Evolutionary conservation across 345 rosid genomes (phyloP), one percentile per base, ranked within the genome.

Genomic region (Rhodamnia argentea): DNA sequence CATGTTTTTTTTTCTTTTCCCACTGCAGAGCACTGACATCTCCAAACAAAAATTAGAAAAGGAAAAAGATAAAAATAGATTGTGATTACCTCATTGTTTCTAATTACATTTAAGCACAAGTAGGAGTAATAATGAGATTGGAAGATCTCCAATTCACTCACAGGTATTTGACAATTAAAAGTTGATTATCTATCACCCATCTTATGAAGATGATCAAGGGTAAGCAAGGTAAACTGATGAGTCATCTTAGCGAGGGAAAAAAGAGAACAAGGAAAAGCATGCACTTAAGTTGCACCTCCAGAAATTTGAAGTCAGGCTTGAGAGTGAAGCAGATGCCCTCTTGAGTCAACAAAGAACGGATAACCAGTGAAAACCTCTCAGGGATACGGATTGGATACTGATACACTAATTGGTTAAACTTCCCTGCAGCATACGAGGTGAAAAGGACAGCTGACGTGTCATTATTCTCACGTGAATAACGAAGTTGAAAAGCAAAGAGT

Each of bases 311-410:
- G 88, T 96, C 98, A 84, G 96, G 99, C 92, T 96, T 84, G 91
- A 97, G 88, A n/a, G 95, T 96, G 90, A 96, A 95, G 90, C 99
- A 97, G 88, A 96, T 96, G 75, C 99, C 99, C 88, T 97, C 99
- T 91, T 96, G 98, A 11, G 98, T 97, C 90, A 96, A 90, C 85
- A 97, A 89, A 87, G 99, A 95, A 76, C 98, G 98, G 83, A 97
- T 97, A 83, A 97, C 99, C 85, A 96, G 98, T 85, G 98, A 97
- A 88, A 97, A 97, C 90, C 97, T 92, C 93, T 97, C 98, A 2
- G 99, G 99, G 88, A 97, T 97, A 87, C 99, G 98, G 70, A 97
- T 97, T 42, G 96, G 99, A 90, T 95, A 97, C 88, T 97, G 90
- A 87, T 97, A 97, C 85, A 96, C 99, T 87, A 96, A 89, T 86